Percentiles rank a stretch among this genome's conserved stretches.
Conservation (phyloP, 2,329 filamentous ascomycete species). For the Aspergillus thermomutatus region DNA sequence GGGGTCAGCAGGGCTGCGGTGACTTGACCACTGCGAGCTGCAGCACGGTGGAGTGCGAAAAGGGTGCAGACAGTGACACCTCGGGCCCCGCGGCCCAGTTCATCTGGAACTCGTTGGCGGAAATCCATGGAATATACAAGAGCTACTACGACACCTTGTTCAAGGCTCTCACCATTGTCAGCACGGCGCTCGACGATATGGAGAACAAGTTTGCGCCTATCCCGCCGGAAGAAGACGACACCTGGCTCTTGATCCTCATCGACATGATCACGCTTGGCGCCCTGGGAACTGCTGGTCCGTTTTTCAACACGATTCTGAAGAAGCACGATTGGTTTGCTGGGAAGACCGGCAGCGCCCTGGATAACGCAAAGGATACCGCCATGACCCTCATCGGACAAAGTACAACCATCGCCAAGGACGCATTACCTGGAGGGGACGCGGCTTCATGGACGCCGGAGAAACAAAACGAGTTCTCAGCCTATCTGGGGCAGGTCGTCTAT, state of each 20-base stretch:
- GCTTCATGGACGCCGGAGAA: conserved; percentile 1
- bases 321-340: neutral
- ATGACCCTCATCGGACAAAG: conserved; percentile 4
- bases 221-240: conserved; percentile 6
- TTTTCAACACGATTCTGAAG: conserved; percentile 7
- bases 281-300: conserved; percentile 4
- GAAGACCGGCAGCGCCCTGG: conserved; percentile 1
- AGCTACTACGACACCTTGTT: neutral
- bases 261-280: conserved; percentile 10
- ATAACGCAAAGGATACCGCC: conserved; percentile 4
- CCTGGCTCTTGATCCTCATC: conserved; percentile 8
- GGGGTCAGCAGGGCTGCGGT: neutral
- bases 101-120: conserved; percentile 13
- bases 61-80: neutral
- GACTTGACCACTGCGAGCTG: neutral
- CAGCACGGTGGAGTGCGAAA: neutral
- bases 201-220: conserved; percentile 16
- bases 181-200: conserved; percentile 5
- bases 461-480: conserved; percentile 8
- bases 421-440: neutral
- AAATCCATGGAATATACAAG: conserved; percentile 2
- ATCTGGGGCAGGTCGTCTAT: conserved; percentile 5
- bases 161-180: neutral
- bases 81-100: conserved; percentile 14
- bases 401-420: conserved; percentile 7